Evolutionary conservation across 495 filamentous ascomycete species (phyloP), one percentile per base, ranked within the genome.

Genomic region (Hyaloscypha variabilis): DNA sequence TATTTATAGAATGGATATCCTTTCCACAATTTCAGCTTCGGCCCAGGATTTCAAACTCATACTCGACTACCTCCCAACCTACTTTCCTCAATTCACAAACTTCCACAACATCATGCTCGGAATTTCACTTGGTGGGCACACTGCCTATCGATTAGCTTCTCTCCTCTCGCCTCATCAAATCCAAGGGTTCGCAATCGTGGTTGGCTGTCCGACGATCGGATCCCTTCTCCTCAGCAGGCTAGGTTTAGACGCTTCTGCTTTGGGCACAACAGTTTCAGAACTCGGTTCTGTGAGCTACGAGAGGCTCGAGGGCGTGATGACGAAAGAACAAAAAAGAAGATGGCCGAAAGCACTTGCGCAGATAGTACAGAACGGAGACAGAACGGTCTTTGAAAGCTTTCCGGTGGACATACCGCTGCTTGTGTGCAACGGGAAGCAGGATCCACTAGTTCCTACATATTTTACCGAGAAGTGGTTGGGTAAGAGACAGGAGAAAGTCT

Each of bases 31-130:
- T 2, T 63, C 30, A 23, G 66, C 62, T 17, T 63, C 62, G 17
- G 61, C 66, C 10, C 62, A 68, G 55, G 66, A 68, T 62, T 68
- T 68, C 66, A 68, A 68, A 59, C 62, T 68, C 30, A 49, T 68
- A n/a, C 66, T 65, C 24, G 66, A 68, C 39, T 68, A 51, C 52
- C 61, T 68, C 10, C 66, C 66, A 8, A 46, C 60, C n/a, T 68
- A 68, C 34, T 49, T 69, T 26, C 62, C 67, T 11, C 67, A 69
- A 34, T 69, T 69, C 49, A 65, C 55, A 23, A 42, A 42, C 29
- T 61, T 69, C 28, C 62, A 66, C 55, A 69, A 69, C 31, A 59
- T 69, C 29, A 66, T 69, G 67, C 17, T 56, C 2, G 67, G 67
- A 13, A 61, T 69, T 11, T 66, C 63, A 31, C 63, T 69, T 8